Percentiles rank a stretch among this genome's conserved stretches.
phyloP scores from a whole-genome alignment of 1,284 basidiomycete species.

The Melampsora larici-populina region DNA sequence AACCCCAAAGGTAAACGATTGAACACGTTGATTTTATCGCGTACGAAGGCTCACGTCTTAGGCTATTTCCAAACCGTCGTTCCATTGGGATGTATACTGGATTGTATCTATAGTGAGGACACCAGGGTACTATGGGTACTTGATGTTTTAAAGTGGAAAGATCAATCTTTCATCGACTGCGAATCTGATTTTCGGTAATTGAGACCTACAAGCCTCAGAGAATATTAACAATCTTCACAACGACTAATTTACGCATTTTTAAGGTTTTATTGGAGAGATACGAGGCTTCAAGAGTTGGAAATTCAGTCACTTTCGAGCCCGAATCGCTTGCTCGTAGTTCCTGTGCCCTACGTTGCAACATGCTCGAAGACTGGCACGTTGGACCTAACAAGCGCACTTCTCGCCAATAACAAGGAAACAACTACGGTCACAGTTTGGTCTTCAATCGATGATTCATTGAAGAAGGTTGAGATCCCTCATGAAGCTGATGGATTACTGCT shows the following conservation, averaged over 20 bases:
- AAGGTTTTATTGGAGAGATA: constrained; percentile 42
- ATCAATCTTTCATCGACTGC: constrained; percentile 39
- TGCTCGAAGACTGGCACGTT: constrained; percentile 10
- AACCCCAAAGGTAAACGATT: not conserved
- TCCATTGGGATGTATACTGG: constrained; percentile 18
- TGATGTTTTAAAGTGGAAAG: constrained; percentile 38
- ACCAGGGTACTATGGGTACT: constrained; percentile 17
- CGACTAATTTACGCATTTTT: not conserved
- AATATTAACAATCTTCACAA: not conserved
- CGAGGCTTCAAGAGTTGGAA: constrained; percentile 24
- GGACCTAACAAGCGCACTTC: constrained; percentile 1
- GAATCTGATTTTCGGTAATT: constrained; percentile 34
- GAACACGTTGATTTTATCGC: constrained; percentile 13
- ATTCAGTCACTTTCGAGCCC: constrained; percentile 7
- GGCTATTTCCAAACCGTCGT: constrained; percentile 17
- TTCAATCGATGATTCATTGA: not conserved
- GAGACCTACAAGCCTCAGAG: not conserved
- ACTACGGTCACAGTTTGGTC: not conserved
- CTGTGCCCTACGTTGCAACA: not conserved
- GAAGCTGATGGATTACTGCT: constrained; percentile 30
- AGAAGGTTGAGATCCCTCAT: not conserved
- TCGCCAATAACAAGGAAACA: not conserved
- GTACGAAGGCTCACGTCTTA: constrained; percentile 10
- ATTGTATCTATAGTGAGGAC: constrained; percentile 26
- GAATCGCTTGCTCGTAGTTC: not conserved